A percentile compares a stretch with the other conserved stretches of the same genome.
phyloP scores from a whole-genome alignment of 208 protist genomes.

The Dictyostelium gargantuum region DNA sequence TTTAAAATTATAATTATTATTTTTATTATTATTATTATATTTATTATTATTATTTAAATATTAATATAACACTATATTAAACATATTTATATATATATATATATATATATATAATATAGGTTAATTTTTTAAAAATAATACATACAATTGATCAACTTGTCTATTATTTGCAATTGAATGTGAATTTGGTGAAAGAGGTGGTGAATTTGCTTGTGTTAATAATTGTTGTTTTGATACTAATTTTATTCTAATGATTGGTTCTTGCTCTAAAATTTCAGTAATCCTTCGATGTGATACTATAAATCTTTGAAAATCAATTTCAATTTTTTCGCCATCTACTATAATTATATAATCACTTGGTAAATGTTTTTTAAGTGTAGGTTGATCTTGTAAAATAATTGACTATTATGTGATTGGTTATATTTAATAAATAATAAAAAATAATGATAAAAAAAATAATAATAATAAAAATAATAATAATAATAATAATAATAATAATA shows the following conservation, averaged over 20 bases:
- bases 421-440: background rate
- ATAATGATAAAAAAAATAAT: background rate
- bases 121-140: background rate
- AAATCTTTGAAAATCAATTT: conserved; percentile 43
- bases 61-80: no score
- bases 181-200: background rate
- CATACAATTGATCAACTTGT: background rate
- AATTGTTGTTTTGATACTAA: background rate
- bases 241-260: conserved; percentile 20
- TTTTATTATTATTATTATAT: background rate
- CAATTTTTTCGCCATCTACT: conserved; percentile 10
- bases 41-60: background rate
- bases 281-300: conserved; percentile 50
- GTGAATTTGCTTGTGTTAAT: background rate
- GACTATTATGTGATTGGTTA: no score
- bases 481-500: background rate
- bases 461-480: background rate
- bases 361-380: background rate
- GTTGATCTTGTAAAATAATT: background rate
- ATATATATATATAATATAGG: no score
- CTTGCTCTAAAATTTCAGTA: conserved; percentile 37
- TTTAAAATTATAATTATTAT: background rate
- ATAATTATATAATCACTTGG: conserved; percentile 24
- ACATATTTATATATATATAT: no score
- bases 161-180: background rate